Conservation (phyloP, 106 monocot species). For the Vanilla planifolia region DNA sequence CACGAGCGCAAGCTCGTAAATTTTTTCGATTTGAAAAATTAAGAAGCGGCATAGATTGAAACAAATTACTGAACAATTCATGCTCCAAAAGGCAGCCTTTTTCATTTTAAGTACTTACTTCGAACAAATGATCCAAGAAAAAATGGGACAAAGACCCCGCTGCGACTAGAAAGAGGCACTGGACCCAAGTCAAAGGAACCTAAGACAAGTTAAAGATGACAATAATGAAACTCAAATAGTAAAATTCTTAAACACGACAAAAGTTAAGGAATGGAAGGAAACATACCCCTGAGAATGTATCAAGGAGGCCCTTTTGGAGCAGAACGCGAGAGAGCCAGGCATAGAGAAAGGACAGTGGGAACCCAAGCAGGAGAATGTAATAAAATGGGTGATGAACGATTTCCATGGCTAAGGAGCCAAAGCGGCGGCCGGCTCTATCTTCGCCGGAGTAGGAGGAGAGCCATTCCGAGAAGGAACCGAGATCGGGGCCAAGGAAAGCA, state of each 20-base stretch:
- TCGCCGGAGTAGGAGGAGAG: constrained; percentile 21
- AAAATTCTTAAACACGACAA: neutral
- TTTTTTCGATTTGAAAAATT: no score
- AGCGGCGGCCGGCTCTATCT: constrained; percentile 10
- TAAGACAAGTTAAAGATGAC: constrained; percentile 10
- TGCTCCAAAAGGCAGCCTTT: neutral
- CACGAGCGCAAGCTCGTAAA: no score
- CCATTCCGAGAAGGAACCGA: constrained; percentile 84
- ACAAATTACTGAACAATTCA: neutral
- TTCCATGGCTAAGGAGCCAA: constrained; percentile 45
- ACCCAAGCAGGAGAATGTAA: constrained; percentile 63
- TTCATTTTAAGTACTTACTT: constrained; percentile 30
- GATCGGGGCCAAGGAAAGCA: constrained; percentile 88
- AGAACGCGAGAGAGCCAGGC: constrained; percentile 44
- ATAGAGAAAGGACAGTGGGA: constrained; percentile 60
- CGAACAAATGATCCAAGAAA: constrained; percentile 89
- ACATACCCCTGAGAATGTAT: constrained; percentile 50
- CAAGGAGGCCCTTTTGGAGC: constrained; percentile 37
- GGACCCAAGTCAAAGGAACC: constrained; percentile 44
- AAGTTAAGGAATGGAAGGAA: neutral
- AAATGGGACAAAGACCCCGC: constrained; percentile 85
- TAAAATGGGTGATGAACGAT: constrained; percentile 71
- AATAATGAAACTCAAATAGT: neutral
- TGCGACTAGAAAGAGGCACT: constrained; percentile 62
- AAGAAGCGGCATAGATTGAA: neutral